These are phyloP conservation scores for Pseudomassariella vexata DNA, from an alignment of 2,329 filamentous ascomycete genomes.

Conservation along the genomic window DNA sequence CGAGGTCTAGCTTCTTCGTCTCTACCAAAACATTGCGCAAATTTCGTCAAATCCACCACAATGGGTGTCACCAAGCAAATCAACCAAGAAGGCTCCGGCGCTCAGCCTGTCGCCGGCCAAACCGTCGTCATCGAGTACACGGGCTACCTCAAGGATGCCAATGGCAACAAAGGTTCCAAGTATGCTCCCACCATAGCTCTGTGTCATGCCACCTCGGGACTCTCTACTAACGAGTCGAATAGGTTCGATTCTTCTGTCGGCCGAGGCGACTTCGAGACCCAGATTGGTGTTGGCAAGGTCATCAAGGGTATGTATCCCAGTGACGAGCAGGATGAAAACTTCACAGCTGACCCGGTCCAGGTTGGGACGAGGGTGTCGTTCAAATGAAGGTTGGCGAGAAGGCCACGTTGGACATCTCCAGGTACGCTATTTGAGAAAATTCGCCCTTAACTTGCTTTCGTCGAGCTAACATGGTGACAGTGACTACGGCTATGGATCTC, in stretches of 20 bases:
- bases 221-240: conserved; percentile 12
- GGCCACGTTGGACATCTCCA: conserved; percentile 74
- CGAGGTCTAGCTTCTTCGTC: conserved; percentile 1
- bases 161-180: conserved; percentile 63
- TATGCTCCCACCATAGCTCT: no score
- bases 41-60: conserved; percentile 22
- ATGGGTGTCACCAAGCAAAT: conserved; percentile 73
- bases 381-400: conserved; percentile 90
- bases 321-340: not conserved
- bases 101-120: conserved; percentile 60
- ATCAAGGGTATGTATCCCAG: conserved; percentile 64
- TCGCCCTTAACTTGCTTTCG: not conserved
- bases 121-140: conserved; percentile 86
- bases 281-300: conserved; percentile 77
- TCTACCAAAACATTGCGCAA: not conserved
- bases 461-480: conserved; percentile 15
- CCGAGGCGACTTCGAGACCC: conserved; percentile 68
- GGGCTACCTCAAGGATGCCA: conserved; percentile 71
- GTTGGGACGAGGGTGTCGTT: conserved; percentile 79
- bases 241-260: conserved; percentile 88
- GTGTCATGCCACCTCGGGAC: not conserved
- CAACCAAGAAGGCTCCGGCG: conserved; percentile 54
- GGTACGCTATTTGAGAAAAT: conserved; percentile 35
- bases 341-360: conserved; percentile 31
- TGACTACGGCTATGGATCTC: conserved; percentile 25